Percentiles rank a stretch among this genome's conserved stretches.
Conservation (phyloP, 2,329 filamentous ascomycete species). For the Biscogniauxia marginata region DNA sequence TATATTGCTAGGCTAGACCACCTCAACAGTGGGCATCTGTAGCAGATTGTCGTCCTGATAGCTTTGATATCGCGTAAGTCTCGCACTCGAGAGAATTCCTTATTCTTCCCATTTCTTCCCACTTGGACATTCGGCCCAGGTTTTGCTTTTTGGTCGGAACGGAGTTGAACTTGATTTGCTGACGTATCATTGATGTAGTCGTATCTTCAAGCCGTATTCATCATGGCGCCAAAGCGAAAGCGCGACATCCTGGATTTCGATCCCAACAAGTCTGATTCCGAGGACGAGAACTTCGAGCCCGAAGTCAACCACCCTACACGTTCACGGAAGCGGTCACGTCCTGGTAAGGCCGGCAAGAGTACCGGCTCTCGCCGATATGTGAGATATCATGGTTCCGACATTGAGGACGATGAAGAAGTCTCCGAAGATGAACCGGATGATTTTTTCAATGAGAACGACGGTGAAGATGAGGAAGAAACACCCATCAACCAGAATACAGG, state of each 20-base stretch:
- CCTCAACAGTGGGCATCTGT: not conserved
- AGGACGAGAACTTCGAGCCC: conserved; percentile 66
- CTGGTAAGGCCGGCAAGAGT: conserved; percentile 34
- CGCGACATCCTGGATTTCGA: conserved; percentile 57
- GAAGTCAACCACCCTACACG: conserved; percentile 36
- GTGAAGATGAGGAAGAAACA: conserved; percentile 37
- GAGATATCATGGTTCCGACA: conserved; percentile 59
- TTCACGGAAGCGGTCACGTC: conserved; percentile 40
- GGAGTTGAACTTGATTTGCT: not conserved
- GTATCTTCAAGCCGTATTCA: conserved; percentile 12
- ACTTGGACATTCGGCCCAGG: not conserved
- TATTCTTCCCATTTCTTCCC: not conserved
- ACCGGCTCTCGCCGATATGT: conserved; percentile 25
- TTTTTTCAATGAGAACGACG: conserved; percentile 45
- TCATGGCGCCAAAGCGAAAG: conserved; percentile 56
- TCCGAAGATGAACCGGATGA: conserved; percentile 53
- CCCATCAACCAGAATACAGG: conserved; percentile 41
- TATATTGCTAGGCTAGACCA: not conserved
- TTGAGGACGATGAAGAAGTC: conserved; percentile 52
- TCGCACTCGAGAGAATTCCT: not conserved
- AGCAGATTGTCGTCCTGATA: not conserved
- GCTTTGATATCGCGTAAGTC: not conserved
- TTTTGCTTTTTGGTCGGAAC: not conserved
- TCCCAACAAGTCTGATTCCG: conserved; percentile 64
- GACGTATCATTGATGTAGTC: not conserved